Conservation (phyloP, 2,329 filamentous ascomycete genomes). For the Chaetomiaceae sp. region DNA sequence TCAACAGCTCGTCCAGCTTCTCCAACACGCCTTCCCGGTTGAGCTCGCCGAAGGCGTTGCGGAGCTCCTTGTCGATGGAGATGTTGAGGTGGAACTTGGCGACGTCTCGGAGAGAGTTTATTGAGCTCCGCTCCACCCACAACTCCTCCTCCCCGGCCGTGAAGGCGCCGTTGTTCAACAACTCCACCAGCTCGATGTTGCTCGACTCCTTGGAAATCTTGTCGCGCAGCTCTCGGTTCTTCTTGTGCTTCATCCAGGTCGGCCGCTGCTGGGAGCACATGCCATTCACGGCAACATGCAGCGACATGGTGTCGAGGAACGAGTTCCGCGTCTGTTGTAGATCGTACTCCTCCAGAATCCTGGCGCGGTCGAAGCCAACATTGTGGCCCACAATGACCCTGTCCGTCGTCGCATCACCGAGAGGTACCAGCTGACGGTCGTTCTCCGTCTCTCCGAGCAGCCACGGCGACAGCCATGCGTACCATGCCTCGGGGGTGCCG, state of each 20-base stretch:
- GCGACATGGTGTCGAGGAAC: conserved; percentile 95
- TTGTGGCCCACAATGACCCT: conserved; percentile 91
- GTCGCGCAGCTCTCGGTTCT: conserved; percentile 77
- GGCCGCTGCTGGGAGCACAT: conserved; percentile 97
- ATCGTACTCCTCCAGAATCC: conserved; percentile 83
- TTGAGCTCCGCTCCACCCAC: conserved; percentile 90
- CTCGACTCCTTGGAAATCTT: conserved; percentile 67
- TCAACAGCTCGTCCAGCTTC: conserved; percentile 74
- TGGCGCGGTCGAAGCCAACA: conserved; percentile 86
- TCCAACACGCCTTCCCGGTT: conserved; percentile 63
- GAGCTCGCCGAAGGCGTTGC: conserved; percentile 80
- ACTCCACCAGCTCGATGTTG: conserved; percentile 61
- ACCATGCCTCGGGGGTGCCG: conserved; percentile 84
- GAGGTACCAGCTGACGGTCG: conserved; percentile 74
- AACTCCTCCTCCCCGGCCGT: conserved; percentile 86
- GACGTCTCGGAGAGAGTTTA: conserved; percentile 92
- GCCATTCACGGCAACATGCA: conserved; percentile 95
- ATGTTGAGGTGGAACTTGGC: conserved; percentile 93
- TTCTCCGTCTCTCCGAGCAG: conserved; percentile 73
- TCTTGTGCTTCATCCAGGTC: conserved; percentile 96
- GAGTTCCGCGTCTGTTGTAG: conserved; percentile 75
- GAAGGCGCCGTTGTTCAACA: conserved; percentile 62
- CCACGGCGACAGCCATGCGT: conserved; percentile 96
- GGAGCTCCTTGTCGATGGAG: conserved; percentile 79
- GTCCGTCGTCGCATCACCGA: conserved; percentile 68